Conservation (phyloP, 2,329 filamentous ascomycete genomes). For the Colletotrichum limetticola region DNA sequence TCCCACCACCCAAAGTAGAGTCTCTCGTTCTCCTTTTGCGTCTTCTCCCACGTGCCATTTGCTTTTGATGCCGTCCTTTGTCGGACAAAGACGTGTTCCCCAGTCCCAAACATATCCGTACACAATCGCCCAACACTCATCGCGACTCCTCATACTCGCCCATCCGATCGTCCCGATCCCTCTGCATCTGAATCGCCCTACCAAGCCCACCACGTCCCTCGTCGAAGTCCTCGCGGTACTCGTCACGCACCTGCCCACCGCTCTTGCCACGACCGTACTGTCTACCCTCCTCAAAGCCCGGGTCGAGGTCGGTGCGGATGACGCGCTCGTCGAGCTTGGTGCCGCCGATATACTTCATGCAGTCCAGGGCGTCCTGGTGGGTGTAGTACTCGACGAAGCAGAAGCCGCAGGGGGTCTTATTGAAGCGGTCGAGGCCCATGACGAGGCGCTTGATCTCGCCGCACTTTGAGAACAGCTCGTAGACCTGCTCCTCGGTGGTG, state of each 20-base stretch:
- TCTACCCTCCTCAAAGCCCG: conserved; percentile 93
- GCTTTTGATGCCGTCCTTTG: conserved; percentile 8
- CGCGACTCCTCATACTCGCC: conserved; percentile 51
- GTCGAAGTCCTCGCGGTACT: conserved; percentile 97
- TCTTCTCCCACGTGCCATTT: conserved; percentile 1
- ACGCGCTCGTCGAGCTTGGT: conserved; percentile 98
- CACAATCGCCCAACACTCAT: neutral
- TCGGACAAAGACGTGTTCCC: conserved; percentile 58
- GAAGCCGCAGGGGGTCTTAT: conserved; percentile 98
- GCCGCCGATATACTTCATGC: conserved; percentile 97
- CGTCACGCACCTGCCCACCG: conserved; percentile 95
- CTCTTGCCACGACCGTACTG: conserved; percentile 97
- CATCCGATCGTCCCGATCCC: conserved; percentile 41
- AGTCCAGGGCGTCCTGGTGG: conserved; percentile 95
- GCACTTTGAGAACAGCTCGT: conserved; percentile 95
- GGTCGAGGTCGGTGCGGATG: conserved; percentile 94
- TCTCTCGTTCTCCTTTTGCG: neutral
- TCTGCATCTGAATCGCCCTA: conserved; percentile 73
- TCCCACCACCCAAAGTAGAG: neutral
- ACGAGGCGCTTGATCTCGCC: conserved; percentile 98
- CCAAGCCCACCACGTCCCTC: conserved; percentile 93
- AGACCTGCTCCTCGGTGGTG: conserved; percentile 98
- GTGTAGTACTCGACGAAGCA: conserved; percentile 99
- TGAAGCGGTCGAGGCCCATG: conserved; percentile 97
- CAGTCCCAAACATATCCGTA: too few species aligned